Conservation (phyloP, 2,329 filamentous ascomycete genomes). For the Bipolaris zeicola region DNA sequence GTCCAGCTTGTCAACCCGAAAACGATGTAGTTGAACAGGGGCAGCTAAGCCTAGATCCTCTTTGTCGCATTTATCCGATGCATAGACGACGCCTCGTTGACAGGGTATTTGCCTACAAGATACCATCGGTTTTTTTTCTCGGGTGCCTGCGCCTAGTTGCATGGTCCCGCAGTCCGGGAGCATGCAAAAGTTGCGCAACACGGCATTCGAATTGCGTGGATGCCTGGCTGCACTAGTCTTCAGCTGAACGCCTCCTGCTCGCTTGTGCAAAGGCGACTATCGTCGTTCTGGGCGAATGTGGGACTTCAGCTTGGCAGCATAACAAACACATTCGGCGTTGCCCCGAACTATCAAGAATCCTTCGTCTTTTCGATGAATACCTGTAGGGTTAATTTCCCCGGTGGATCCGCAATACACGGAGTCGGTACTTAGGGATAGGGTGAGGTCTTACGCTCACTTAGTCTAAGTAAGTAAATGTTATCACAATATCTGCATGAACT, state of each 20-base stretch:
- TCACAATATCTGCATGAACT: no score
- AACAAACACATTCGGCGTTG: background rate
- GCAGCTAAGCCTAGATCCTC: background rate
- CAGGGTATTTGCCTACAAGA: background rate
- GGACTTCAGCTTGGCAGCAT: background rate
- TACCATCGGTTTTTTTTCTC: background rate
- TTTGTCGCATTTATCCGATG: conserved; percentile 9
- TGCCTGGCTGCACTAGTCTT: background rate
- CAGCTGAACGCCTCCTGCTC: background rate
- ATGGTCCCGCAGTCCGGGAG: background rate
- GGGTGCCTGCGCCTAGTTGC: background rate
- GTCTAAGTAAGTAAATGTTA: no score
- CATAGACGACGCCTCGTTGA: background rate
- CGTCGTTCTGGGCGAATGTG: background rate
- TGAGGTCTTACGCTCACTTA: no score
- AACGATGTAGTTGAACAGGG: conserved; percentile 1
- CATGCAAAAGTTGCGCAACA: background rate
- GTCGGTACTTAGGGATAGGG: background rate
- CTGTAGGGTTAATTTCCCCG: background rate
- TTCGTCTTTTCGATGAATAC: background rate
- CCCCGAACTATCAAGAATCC: background rate
- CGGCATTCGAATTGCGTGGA: background rate
- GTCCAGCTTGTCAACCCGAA: conserved; percentile 1
- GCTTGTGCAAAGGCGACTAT: background rate
- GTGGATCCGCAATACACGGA: background rate